Conservation (phyloP, 2,329 filamentous ascomycete genomes). For the Ophiocordyceps australis region DNA sequence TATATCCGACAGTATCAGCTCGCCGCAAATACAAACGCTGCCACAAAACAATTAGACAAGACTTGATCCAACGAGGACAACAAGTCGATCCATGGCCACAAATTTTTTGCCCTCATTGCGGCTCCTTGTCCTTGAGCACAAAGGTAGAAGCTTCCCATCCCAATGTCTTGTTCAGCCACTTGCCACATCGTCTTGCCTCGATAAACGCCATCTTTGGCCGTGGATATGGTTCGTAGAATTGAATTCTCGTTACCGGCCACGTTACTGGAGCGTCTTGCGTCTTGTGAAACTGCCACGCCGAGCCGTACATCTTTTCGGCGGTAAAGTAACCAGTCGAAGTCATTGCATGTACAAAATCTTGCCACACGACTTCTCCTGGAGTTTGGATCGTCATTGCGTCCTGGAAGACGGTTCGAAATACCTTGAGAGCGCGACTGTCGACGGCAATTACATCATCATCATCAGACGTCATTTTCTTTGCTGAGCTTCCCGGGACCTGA, state of each 20-base stretch:
- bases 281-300: slow-evolving; percentile 39
- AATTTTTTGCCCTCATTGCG: too few species aligned
- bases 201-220: slow-evolving; percentile 28
- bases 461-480: too few species aligned
- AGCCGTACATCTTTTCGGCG: slow-evolving; percentile 39
- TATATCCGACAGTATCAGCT: too few species aligned
- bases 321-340: slow-evolving; percentile 23
- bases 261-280: too few species aligned
- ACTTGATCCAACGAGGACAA: too few species aligned
- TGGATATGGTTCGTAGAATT: slow-evolving; percentile 44
- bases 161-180: slow-evolving; percentile 28
- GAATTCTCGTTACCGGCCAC: slow-evolving; percentile 28
- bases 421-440: slow-evolving; percentile 13
- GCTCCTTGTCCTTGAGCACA: too few species aligned
- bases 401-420: slow-evolving; percentile 23
- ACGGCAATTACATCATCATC: too few species aligned
- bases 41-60: too few species aligned
- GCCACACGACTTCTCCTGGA: slow-evolving; percentile 31
- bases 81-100: too few species aligned
- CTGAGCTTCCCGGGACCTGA: too few species aligned
- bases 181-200: slow-evolving; percentile 24
- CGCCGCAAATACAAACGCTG: too few species aligned
- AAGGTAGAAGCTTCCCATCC: too few species aligned
- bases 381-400: slow-evolving; percentile 13
- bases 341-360: slow-evolving; percentile 35